Evolutionary conservation across 768 basidiomycete genomes (phyloP).

Genomic region (Leccinum pellstonianum): DNA sequence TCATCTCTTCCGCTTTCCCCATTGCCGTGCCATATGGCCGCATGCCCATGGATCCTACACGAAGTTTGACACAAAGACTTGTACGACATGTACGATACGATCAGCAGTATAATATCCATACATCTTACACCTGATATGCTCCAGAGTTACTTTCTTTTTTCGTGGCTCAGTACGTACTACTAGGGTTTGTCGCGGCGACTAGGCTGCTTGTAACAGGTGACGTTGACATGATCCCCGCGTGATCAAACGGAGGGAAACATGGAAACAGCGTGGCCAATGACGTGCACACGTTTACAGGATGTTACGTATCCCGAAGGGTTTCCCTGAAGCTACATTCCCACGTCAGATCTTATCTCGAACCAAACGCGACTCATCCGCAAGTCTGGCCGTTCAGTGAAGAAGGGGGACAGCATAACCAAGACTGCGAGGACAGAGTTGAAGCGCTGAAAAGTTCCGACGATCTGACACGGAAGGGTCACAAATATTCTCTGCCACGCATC

Average conservation of each 20-base stretch:
- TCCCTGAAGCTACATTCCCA: background rate
- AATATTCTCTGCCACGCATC: background rate
- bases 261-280: conserved; percentile 10
- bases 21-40: conserved; percentile 14
- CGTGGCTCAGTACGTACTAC: background rate
- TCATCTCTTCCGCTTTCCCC: conserved; percentile 18
- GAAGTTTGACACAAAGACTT: conserved; percentile 16
- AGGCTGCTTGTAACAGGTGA: conserved; percentile 8
- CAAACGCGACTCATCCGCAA: no score
- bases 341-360: background rate
- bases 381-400: no score
- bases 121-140: conserved; percentile 10
- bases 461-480: background rate
- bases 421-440: background rate
- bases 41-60: conserved; percentile 19
- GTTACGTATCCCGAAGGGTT: background rate
- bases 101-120: conserved; percentile 24
- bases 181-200: background rate
- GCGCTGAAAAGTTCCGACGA: background rate
- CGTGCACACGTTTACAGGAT: background rate
- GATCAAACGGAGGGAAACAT: conserved; percentile 2
- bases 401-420: background rate
- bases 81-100: conserved; percentile 31
- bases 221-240: conserved; percentile 1
- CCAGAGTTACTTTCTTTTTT: conserved; percentile 4